phyloP scores from a whole-genome alignment of 2,329 filamentous ascomycete genomes.

The Paecilomyces niveus region DNA sequence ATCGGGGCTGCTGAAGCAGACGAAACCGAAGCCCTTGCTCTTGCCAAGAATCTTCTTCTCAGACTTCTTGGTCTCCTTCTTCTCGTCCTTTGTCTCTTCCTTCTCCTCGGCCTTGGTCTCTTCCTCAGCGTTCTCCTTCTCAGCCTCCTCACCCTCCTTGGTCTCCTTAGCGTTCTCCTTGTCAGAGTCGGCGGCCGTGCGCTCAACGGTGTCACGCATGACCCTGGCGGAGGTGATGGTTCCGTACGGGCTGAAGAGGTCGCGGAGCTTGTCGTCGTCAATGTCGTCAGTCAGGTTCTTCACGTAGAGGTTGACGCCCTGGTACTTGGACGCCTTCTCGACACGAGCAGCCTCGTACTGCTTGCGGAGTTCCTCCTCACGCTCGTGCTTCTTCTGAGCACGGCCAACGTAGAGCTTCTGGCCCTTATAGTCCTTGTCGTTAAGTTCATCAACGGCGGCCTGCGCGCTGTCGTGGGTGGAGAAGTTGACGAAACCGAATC shows the following conservation, averaged over 20 bases:
- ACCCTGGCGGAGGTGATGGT: conserved; percentile 98
- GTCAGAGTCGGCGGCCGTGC: conserved; percentile 41
- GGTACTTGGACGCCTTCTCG: conserved; percentile 99
- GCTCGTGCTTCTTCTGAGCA: conserved; percentile 99
- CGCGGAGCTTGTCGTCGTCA: conserved; percentile 94
- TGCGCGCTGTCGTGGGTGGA: conserved; percentile 80
- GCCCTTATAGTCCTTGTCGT: conserved; percentile 84
- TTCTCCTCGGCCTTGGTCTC: conserved; percentile 33
- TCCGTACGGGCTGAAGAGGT: conserved; percentile 84
- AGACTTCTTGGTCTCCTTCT: conserved; percentile 48
- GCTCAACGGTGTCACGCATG: conserved; percentile 71
- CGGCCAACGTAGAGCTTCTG: conserved; percentile 97
- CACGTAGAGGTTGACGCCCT: conserved; percentile 98
- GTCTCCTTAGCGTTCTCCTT: conserved; percentile 35
- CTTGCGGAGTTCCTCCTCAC: conserved; percentile 97
- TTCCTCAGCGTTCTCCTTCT: conserved; percentile 26
- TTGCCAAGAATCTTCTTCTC: conserved; percentile 72
- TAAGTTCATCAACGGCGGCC: conserved; percentile 83
- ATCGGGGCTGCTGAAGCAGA: conserved; percentile 99
- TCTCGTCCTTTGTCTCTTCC: conserved; percentile 47
- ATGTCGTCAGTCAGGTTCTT: conserved; percentile 98
- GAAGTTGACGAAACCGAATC: conserved; percentile 95
- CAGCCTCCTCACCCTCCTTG: conserved; percentile 32
- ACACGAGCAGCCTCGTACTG: conserved; percentile 96
- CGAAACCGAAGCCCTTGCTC: conserved; percentile 99